Evolutionary conservation across 169 alveolate species (phyloP), one percentile per base, ranked within the genome.

Genomic region (Plasmodium cynomolgi): DNA sequence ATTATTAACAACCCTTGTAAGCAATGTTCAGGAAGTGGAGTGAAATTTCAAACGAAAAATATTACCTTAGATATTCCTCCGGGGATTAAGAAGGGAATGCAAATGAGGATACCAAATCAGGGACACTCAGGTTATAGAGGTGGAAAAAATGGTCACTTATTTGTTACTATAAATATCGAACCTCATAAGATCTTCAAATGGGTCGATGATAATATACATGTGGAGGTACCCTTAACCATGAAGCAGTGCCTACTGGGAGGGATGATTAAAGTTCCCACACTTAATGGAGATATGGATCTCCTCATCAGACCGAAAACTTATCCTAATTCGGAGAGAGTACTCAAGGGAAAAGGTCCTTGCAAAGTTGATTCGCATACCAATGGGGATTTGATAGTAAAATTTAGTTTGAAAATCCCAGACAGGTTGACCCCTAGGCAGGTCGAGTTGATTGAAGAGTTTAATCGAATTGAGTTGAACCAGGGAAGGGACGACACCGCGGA

Each of bases 181-280:
- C 98, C 98, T 4, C 98, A 97, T 94, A 92, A 93, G 39, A 81
- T 91, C 23, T 96, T 97, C 84, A 97, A 96, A 83, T 97, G 98
- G 98, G 85, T 97, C 29, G 98, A 97, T 84, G 98, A 97, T 62
- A 98, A 97, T 92, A 94, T 97, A 23, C 98, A 97, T 96, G 97
- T 97, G n/a, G 95, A 97, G 93, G 96, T 97, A 20, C 98, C 98
- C 5, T 82, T 97, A 83, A 93, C 98, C 68, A 92, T 97, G 39
- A 97, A 97, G 50, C 98, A 97, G 81, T 96, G 98, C 41, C 85
- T 97, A 31, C 84, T 96, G 33, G 99, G 99, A 0, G 99, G 98
- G n/a, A 91, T 93, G 50, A 96, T 97, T 54, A 86, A 84, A 20
- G 95, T 97, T 4, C 98, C 98, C 17, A 95, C 98, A 5, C 96